Percentiles rank a stretch among this genome's conserved stretches.
Evolutionary conservation across 176 grass and related monocot species (phyloP).

Genomic region (Eragrostis nindensis): DNA sequence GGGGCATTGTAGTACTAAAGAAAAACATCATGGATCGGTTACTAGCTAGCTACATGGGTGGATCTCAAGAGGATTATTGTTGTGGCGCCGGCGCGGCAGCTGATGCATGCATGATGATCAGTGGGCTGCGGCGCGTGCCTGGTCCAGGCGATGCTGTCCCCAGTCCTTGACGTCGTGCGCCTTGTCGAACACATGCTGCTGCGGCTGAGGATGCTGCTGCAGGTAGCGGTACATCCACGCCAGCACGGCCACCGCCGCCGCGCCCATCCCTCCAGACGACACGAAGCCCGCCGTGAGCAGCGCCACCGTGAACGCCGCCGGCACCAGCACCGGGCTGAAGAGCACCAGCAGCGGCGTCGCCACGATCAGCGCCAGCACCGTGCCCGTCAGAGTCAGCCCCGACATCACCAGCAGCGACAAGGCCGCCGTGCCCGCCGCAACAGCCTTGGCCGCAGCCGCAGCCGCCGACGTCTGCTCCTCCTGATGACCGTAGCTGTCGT

Average conservation of each 20-base stretch:
- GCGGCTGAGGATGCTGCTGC: conserved; percentile 1
- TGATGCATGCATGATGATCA: too few relatives aligned
- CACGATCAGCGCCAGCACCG: conserved; percentile 63
- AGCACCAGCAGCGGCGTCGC: conserved; percentile 74
- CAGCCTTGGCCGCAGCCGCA: conserved; percentile 41
- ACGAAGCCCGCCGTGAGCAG: conserved; percentile 61
- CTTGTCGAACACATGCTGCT: conserved; percentile 18
- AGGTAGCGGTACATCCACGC: conserved; percentile 83
- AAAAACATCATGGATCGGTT: too few relatives aligned
- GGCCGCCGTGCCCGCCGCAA: conserved; percentile 21
- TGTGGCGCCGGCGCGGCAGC: too few relatives aligned
- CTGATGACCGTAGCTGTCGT: conserved; percentile 26
- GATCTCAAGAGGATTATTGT: too few relatives aligned
- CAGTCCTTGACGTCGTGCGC: conserved; percentile 44
- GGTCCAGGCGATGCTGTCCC: neutral
- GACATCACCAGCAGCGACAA: conserved; percentile 59
- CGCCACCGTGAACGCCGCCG: conserved; percentile 44
- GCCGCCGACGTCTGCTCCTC: conserved; percentile 1
- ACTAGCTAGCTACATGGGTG: too few relatives aligned
- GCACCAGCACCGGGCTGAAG: conserved; percentile 82
- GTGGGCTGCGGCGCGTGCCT: neutral
- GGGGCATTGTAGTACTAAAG: too few relatives aligned
- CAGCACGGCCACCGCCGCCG: conserved; percentile 63
- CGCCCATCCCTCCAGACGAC: conserved; percentile 61
- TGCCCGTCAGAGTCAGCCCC: conserved; percentile 58